Evolutionary conservation across 2,329 filamentous ascomycete genomes (phyloP).

Genomic region (Colletotrichum kahawae): DNA sequence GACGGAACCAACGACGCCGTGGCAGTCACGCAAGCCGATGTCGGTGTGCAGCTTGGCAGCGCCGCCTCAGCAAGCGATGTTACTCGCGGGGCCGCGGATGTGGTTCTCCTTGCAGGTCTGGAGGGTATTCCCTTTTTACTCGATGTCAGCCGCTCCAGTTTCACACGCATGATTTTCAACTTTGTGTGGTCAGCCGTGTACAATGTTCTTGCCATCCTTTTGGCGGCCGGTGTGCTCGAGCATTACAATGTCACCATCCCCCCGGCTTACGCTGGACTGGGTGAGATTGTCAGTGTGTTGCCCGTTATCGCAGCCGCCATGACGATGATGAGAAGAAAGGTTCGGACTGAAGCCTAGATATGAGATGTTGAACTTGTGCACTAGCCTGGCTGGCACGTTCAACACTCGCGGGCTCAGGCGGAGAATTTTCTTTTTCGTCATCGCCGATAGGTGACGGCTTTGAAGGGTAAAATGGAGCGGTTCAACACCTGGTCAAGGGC

Average conservation of each 20-base stretch:
- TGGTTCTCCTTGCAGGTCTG: conserved; percentile 59
- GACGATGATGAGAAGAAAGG: conserved; percentile 30
- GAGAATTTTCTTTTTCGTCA: background rate
- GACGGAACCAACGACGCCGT: conserved; percentile 70
- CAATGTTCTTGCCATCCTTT: conserved; percentile 64
- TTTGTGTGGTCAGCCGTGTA: conserved; percentile 68
- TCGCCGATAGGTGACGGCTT: background rate
- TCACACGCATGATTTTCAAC: conserved; percentile 59
- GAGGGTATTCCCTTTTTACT: conserved; percentile 56
- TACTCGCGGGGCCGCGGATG: conserved; percentile 59
- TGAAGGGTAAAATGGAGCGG: background rate
- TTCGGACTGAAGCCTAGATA: background rate
- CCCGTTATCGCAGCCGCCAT: conserved; percentile 56
- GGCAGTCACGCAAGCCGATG: conserved; percentile 62
- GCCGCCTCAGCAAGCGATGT: conserved; percentile 52
- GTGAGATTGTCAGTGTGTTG: conserved; percentile 68
- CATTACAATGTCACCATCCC: conserved; percentile 53
- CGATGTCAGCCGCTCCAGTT: conserved; percentile 43
- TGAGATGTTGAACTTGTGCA: background rate
- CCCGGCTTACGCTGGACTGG: conserved; percentile 60
- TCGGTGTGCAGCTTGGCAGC: conserved; percentile 64
- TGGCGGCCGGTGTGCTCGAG: conserved; percentile 63
- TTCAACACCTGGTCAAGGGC: background rate
- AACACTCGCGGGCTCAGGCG: background rate
- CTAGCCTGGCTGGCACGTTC: background rate